Percentiles rank a stretch among this genome's conserved stretches.
phyloP scores from a whole-genome alignment of 1,284 basidiomycete species.

The Marasmius fiardii region DNA sequence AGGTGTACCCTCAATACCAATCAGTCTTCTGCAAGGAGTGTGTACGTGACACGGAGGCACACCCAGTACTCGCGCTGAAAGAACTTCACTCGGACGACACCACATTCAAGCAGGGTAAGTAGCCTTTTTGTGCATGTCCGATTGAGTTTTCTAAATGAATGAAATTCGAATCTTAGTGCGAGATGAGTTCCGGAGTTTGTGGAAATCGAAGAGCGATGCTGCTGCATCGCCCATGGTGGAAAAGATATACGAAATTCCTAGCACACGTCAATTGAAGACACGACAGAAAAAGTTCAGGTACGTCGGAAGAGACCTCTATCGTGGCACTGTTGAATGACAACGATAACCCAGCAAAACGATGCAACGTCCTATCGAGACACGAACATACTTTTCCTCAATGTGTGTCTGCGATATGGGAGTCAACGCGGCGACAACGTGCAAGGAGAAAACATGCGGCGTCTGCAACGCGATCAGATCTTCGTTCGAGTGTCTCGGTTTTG shows the following conservation, averaged over 20 bases:
- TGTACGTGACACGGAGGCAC: constrained; percentile 31
- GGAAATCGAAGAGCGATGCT: constrained; percentile 34
- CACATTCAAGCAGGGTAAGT: constrained; percentile 38
- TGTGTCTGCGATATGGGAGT: constrained; percentile 63
- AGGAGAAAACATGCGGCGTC: constrained; percentile 58
- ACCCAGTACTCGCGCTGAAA: constrained; percentile 28
- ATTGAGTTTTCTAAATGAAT: constrained; percentile 22
- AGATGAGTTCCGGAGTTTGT: constrained; percentile 42
- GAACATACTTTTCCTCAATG: constrained; percentile 56
- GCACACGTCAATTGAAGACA: constrained; percentile 34
- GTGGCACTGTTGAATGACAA: neutral
- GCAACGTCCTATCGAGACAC: constrained; percentile 34
- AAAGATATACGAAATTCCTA: constrained; percentile 48
- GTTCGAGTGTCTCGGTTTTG: constrained; percentile 54
- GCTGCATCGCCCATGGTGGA: constrained; percentile 38
- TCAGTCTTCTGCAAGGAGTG: constrained; percentile 41
- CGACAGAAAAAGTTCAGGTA: constrained; percentile 48
- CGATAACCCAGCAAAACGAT: constrained; percentile 5
- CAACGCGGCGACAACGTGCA: constrained; percentile 46
- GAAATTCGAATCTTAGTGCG: constrained; percentile 36
- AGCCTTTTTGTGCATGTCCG: constrained; percentile 3
- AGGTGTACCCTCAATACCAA: constrained; percentile 32
- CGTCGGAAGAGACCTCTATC: constrained; percentile 10
- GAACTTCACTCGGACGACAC: constrained; percentile 35
- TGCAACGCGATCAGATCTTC: constrained; percentile 52